Evolutionary conservation across 768 basidiomycete species (phyloP).

Genomic region (Leccinellum albellum): DNA sequence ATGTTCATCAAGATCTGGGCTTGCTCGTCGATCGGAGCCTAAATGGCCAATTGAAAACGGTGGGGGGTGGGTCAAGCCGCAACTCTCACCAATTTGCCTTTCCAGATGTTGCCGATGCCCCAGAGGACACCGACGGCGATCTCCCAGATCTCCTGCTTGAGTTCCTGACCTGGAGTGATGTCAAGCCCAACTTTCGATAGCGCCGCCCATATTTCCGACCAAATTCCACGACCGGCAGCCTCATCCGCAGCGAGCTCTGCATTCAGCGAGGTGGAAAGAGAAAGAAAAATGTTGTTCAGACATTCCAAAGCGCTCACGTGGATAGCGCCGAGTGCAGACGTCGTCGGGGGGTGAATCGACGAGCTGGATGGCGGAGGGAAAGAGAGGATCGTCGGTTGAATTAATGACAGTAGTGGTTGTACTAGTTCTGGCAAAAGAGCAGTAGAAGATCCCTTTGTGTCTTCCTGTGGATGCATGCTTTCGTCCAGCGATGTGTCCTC

Average conservation of each 20-base stretch:
- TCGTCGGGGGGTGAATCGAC: slow-evolving; percentile 84
- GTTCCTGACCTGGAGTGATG: slow-evolving; percentile 59
- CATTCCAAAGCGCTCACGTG: slow-evolving; percentile 87
- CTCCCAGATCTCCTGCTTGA: slow-evolving; percentile 72
- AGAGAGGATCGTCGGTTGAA: slow-evolving; percentile 74
- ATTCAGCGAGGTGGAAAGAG: slow-evolving; percentile 52
- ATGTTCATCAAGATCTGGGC: slow-evolving; percentile 60
- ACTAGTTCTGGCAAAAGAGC: slow-evolving; percentile 58
- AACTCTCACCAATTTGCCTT: slow-evolving; percentile 54
- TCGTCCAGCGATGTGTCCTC: slow-evolving; percentile 17
- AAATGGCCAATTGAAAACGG: slow-evolving; percentile 5
- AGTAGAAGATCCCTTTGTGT: slow-evolving; percentile 28
- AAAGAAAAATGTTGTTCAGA: slow-evolving; percentile 84
- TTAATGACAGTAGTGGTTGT: slow-evolving; percentile 61
- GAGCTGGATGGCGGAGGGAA: slow-evolving; percentile 69
- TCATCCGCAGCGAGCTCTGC: slow-evolving; percentile 41
- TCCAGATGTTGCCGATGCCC: slow-evolving; percentile 80
- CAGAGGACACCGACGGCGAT: slow-evolving; percentile 79
- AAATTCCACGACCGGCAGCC: slow-evolving; percentile 51
- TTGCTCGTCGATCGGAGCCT: slow-evolving; percentile 61
- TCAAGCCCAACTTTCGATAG: slow-evolving; percentile 59
- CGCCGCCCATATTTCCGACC: slow-evolving; percentile 64
- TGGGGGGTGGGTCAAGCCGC: not conserved
- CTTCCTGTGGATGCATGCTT: slow-evolving; percentile 1
- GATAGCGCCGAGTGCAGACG: slow-evolving; percentile 77